phyloP scores from a whole-genome alignment of 73 alveolate species.

The Tetrahymena malaccensis region DNA sequence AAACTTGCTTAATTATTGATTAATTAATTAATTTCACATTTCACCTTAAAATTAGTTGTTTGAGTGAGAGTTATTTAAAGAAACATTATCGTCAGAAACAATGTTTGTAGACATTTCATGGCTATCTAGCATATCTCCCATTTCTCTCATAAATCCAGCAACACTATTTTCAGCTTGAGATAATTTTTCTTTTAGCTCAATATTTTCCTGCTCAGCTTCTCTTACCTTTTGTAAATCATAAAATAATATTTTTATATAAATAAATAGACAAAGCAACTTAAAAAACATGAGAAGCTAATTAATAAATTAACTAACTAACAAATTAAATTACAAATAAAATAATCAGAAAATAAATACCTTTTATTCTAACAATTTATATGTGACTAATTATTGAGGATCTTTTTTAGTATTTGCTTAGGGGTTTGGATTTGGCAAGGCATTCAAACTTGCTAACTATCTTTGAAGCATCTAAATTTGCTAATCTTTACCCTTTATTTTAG shows the following conservation, averaged over 20 bases:
- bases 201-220: slow-evolving; percentile 30
- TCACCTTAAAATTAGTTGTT: neutral
- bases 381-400: neutral
- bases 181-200: slow-evolving; percentile 31
- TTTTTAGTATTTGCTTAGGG: slow-evolving; percentile 4
- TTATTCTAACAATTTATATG: slow-evolving; percentile 10
- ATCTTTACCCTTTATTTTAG: neutral
- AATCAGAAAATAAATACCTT: neutral
- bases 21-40: neutral
- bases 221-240: slow-evolving; percentile 11
- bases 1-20: neutral
- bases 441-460: neutral
- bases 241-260: too few species aligned
- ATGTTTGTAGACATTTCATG: slow-evolving; percentile 37
- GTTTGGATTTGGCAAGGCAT: neutral
- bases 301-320: too few species aligned
- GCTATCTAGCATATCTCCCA: slow-evolving; percentile 41
- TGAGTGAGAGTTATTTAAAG: neutral
- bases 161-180: slow-evolving; percentile 43
- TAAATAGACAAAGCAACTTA: too few species aligned
- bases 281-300: too few species aligned
- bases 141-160: slow-evolving; percentile 41
- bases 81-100: neutral
- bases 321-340: too few species aligned
- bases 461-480: neutral